Evolutionary conservation across 108 stramenopile species (phyloP).

Genomic region (Craspedostauros australis): DNA sequence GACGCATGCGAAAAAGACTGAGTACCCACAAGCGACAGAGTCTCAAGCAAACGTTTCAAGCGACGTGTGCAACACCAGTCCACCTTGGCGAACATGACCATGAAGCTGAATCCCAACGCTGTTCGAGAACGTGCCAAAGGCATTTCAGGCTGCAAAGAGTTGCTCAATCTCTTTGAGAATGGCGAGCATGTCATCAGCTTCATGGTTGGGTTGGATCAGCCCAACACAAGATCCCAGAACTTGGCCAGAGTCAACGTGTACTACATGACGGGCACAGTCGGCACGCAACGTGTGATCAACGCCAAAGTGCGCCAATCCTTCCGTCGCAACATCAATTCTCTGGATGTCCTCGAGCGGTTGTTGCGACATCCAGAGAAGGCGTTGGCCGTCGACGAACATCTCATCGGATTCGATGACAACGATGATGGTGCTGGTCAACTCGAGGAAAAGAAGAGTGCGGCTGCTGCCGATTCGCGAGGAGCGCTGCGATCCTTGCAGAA

Average conservation of each 20-base stretch:
- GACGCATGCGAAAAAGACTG: neutral
- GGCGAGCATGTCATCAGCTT: slow-evolving; percentile 24
- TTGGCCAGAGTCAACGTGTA: slow-evolving; percentile 62
- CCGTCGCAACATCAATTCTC: slow-evolving; percentile 33
- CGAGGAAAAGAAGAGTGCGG: neutral
- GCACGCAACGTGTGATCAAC: slow-evolving; percentile 40
- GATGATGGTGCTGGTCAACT: no score
- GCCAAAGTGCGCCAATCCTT: slow-evolving; percentile 41
- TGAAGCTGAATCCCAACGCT: slow-evolving; percentile 15
- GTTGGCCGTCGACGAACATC: slow-evolving; percentile 22
- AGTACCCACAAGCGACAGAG: neutral
- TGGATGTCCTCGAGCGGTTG: slow-evolving; percentile 32
- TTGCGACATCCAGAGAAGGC: slow-evolving; percentile 31
- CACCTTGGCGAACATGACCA: neutral
- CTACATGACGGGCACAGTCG: slow-evolving; percentile 56
- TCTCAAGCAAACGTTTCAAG: no score
- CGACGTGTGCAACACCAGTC: no score
- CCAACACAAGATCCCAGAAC: neutral
- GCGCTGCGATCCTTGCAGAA: slow-evolving; percentile 17
- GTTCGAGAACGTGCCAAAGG: slow-evolving; percentile 28
- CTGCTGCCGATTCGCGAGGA: neutral
- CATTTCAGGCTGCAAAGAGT: slow-evolving; percentile 25
- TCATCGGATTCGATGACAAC: slow-evolving; percentile 25
- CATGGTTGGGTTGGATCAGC: slow-evolving; percentile 15
- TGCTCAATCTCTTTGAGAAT: neutral